Percentiles rank a stretch among this genome's conserved stretches.
These are phyloP conservation scores for Monosporascus sp. DNA, from an alignment of 2,329 filamentous ascomycete species.

Conservation along the genomic window DNA sequence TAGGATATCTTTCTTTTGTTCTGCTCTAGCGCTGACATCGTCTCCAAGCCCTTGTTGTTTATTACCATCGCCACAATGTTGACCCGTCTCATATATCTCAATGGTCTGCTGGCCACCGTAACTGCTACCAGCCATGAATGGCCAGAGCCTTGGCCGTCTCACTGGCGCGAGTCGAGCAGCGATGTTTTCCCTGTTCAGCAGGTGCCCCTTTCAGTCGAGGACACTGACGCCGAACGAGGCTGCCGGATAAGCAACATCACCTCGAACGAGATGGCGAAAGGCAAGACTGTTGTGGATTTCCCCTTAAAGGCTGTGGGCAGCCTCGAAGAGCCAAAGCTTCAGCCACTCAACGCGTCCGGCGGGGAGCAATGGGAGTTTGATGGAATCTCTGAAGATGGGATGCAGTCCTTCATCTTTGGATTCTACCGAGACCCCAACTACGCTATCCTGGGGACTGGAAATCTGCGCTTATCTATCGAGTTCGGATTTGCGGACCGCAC, in stretches of 20 bases:
- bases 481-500: constrained; percentile 16
- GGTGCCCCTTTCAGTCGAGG: neutral
- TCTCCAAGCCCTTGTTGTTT: too few relatives aligned
- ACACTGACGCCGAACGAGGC: neutral
- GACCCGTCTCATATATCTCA: too few relatives aligned
- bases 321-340: constrained; percentile 10
- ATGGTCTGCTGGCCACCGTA: too few relatives aligned
- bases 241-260: constrained; percentile 5
- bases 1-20: too few relatives aligned
- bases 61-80: too few relatives aligned
- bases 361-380: constrained; percentile 28
- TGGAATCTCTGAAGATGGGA: constrained; percentile 18
- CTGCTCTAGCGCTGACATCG: too few relatives aligned
- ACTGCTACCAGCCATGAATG: too few relatives aligned
- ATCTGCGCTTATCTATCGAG: constrained; percentile 21
- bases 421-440: constrained; percentile 26
- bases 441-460: constrained; percentile 21
- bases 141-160: too few relatives aligned
- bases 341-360: constrained; percentile 18
- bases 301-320: too few relatives aligned
- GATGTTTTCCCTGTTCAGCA: constrained; percentile 1
- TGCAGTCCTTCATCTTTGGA: constrained; percentile 19
- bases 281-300: neutral
- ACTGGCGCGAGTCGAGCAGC: neutral
- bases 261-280: constrained; percentile 8